phyloP scores from a whole-genome alignment of 352 stramenopile genomes.

The Pythium biforme region DNA sequence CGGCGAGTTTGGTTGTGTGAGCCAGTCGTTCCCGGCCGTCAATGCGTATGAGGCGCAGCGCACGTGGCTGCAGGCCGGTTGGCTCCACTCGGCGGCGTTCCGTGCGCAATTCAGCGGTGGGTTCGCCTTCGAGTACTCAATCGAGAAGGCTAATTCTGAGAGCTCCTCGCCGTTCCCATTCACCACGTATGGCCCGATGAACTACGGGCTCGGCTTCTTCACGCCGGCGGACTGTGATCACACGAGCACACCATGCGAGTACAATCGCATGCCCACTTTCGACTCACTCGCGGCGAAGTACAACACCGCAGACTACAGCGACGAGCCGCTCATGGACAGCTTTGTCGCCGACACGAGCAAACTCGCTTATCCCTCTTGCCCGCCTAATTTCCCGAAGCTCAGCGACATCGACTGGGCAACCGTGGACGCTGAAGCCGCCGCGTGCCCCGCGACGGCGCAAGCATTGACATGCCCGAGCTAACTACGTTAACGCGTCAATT shows the following conservation, averaged over 20 bases:
- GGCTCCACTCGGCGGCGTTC: slow-evolving; percentile 49
- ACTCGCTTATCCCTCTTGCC: slow-evolving; percentile 11
- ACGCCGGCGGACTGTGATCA: slow-evolving; percentile 71
- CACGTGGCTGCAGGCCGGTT: slow-evolving; percentile 58
- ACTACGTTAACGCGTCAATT: too few relatives aligned
- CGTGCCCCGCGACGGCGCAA: too few relatives aligned
- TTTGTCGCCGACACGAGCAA: slow-evolving; percentile 29
- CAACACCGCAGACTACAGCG: slow-evolving; percentile 36
- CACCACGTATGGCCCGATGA: slow-evolving; percentile 63
- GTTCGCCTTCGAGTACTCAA: slow-evolving; percentile 85
- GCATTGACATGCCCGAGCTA: too few relatives aligned
- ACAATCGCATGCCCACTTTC: slow-evolving; percentile 79
- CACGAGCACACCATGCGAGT: slow-evolving; percentile 48
- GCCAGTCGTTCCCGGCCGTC: slow-evolving; percentile 54
- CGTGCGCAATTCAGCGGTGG: slow-evolving; percentile 59
- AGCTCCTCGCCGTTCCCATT: slow-evolving; percentile 62
- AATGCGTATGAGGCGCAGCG: slow-evolving; percentile 63
- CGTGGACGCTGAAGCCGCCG: too few relatives aligned
- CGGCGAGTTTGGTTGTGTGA: slow-evolving; percentile 81
- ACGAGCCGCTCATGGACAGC: slow-evolving; percentile 30
- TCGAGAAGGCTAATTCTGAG: slow-evolving; percentile 68
- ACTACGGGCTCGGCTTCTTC: slow-evolving; percentile 89
- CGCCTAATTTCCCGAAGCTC: slow-evolving; percentile 13
- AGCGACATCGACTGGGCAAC: slow-evolving; percentile 12
- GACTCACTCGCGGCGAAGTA: slow-evolving; percentile 57